Conservation (phyloP, 495 filamentous ascomycete genomes). For the Neurospora sp. region DNA sequence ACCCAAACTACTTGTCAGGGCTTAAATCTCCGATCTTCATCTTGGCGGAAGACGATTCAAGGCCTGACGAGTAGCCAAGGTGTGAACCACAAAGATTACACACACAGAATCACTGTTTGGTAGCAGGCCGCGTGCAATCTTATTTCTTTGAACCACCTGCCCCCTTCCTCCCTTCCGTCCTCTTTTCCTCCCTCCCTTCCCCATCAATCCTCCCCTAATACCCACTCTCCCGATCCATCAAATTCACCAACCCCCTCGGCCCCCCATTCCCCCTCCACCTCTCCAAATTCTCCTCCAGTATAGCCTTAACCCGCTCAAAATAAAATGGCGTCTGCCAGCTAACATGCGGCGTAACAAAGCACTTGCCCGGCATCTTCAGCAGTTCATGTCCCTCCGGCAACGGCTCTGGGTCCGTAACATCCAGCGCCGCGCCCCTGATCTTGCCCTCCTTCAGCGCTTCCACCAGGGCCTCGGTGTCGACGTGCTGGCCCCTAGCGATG, state of each 20-base stretch:
- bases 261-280: conserved; percentile 11
- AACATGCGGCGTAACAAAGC: conserved; percentile 72
- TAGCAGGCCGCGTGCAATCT: too few species aligned
- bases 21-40: too few species aligned
- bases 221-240: background rate
- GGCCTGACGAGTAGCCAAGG: too few species aligned
- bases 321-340: conserved; percentile 54
- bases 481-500: conserved; percentile 61
- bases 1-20: too few species aligned
- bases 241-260: conserved; percentile 19
- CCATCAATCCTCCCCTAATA: too few species aligned
- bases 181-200: too few species aligned
- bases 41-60: too few species aligned
- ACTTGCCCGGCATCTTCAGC: conserved; percentile 58
- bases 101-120: too few species aligned
- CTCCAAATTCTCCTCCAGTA: conserved; percentile 34
- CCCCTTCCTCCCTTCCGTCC: too few species aligned
- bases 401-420: conserved; percentile 84
- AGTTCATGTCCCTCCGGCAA: conserved; percentile 59
- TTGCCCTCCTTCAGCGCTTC: conserved; percentile 46
- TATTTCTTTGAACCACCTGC: too few species aligned
- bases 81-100: too few species aligned
- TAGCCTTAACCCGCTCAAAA: conserved; percentile 45
- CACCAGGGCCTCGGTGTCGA: conserved; percentile 61
- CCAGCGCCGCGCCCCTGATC: conserved; percentile 65